These are phyloP conservation scores for Rhizophora apiculata DNA, from an alignment of 345 rosid species.

Conservation along the genomic window DNA sequence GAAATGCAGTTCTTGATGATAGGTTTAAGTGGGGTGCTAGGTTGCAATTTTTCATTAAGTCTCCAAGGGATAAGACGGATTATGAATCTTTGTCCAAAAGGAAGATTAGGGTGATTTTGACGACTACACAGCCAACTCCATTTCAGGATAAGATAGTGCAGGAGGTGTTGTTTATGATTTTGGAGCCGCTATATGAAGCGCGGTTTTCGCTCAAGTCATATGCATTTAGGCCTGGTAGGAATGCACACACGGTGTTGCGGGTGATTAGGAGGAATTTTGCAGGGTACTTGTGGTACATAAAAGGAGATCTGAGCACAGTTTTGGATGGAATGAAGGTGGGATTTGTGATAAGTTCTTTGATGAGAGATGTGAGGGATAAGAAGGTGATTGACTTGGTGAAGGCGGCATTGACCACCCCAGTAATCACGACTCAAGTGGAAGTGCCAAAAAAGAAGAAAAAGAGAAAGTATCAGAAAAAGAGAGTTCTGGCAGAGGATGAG, in stretches of 20 bases:
- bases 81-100: constrained; percentile 84
- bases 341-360: constrained; percentile 70
- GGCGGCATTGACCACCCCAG: constrained; percentile 75
- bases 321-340: constrained; percentile 94
- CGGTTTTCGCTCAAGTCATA: constrained; percentile 82
- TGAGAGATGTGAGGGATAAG: constrained; percentile 96
- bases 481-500: constrained; percentile 92
- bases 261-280: constrained; percentile 89
- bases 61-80: constrained; percentile 83
- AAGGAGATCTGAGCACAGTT: constrained; percentile 86
- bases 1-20: constrained; percentile 92
- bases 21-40: constrained; percentile 97
- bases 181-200: constrained; percentile 85
- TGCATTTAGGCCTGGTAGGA: constrained; percentile 92
- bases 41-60: constrained; percentile 75
- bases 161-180: constrained; percentile 77
- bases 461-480: constrained; percentile 90
- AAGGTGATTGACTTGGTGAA: constrained; percentile 85
- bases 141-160: constrained; percentile 97
- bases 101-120: constrained; percentile 84
- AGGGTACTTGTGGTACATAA: constrained; percentile 86
- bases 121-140: constrained; percentile 79
- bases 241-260: constrained; percentile 77
- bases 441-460: constrained; percentile 64
- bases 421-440: constrained; percentile 53